phyloP scores from a whole-genome alignment of 495 filamentous ascomycete genomes.

The Darksidea phi region DNA sequence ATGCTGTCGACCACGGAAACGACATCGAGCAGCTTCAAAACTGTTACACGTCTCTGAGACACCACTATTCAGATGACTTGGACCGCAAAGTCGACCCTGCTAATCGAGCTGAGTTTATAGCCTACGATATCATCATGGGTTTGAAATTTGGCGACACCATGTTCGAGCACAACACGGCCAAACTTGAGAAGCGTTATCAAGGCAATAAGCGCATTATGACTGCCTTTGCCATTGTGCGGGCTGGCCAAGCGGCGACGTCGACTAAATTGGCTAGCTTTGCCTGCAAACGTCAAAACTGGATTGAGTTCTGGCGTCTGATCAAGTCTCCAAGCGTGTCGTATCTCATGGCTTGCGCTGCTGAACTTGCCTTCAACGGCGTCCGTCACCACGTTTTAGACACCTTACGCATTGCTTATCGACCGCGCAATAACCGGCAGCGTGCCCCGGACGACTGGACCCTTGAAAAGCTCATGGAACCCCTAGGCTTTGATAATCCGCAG shows the following conservation, averaged over 20 bases:
- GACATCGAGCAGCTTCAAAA: constrained; percentile 91
- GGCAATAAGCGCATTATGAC: constrained; percentile 58
- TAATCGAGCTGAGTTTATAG: constrained; percentile 87
- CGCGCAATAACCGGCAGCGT: constrained; percentile 46
- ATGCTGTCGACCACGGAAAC: constrained; percentile 56
- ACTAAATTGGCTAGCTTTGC: constrained; percentile 52
- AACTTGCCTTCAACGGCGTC: constrained; percentile 81
- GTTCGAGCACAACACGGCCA: constrained; percentile 70
- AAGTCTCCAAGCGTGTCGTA: constrained; percentile 72
- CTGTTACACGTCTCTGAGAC: constrained; percentile 70
- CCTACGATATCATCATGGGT: constrained; percentile 85
- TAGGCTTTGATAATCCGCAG: constrained; percentile 72
- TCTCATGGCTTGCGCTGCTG: constrained; percentile 89
- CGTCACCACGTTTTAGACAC: constrained; percentile 73
- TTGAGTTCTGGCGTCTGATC: constrained; percentile 73
- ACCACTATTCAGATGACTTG: constrained; percentile 80
- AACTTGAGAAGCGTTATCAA: constrained; percentile 61
- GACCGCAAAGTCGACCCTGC: constrained; percentile 51
- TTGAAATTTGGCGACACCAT: constrained; percentile 65
- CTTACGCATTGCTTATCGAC: constrained; percentile 58
- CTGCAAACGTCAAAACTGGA: constrained; percentile 62
- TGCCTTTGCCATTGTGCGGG: constrained; percentile 63
- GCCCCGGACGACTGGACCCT: constrained; percentile 69
- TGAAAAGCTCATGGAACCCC: constrained; percentile 59
- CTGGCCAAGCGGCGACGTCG: constrained; percentile 39